These are phyloP conservation scores for Astragalus membranaceus DNA, from an alignment of 306 rosid genomes.

Conservation along the genomic window DNA sequence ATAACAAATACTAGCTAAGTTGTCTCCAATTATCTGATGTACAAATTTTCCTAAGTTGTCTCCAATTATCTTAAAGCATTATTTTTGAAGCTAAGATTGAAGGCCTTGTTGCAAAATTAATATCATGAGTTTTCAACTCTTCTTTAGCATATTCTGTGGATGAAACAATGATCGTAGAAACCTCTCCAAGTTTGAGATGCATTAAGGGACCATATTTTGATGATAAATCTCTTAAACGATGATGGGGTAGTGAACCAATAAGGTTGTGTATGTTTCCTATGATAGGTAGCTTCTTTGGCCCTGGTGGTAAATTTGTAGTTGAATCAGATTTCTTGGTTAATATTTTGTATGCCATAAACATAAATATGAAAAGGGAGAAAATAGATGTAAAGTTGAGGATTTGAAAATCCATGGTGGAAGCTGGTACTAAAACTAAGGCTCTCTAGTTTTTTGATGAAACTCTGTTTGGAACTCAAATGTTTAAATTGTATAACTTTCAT, in stretches of 20 bases:
- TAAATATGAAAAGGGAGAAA: background rate
- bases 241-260: slow-evolving; percentile 25
- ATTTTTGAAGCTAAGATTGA: too few species aligned
- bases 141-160: too few species aligned
- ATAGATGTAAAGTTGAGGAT: background rate
- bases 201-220: too few species aligned
- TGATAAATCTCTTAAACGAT: background rate
- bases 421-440: background rate
- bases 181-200: too few species aligned
- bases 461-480: background rate
- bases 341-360: background rate
- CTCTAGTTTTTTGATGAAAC: background rate
- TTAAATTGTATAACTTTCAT: too few species aligned
- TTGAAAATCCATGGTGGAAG: slow-evolving; percentile 14
- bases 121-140: too few species aligned
- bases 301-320: slow-evolving; percentile 32
- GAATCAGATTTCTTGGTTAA: slow-evolving; percentile 4
- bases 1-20: too few species aligned
- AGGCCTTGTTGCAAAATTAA: too few species aligned
- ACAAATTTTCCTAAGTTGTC: too few species aligned
- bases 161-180: too few species aligned
- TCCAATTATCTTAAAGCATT: too few species aligned
- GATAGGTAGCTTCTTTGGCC: slow-evolving; percentile 35
- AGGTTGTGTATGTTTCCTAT: slow-evolving; percentile 28
- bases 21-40: too few species aligned